phyloP scores from a whole-genome alignment of 495 filamentous ascomycete species.

The Penicillium roqueforti region DNA sequence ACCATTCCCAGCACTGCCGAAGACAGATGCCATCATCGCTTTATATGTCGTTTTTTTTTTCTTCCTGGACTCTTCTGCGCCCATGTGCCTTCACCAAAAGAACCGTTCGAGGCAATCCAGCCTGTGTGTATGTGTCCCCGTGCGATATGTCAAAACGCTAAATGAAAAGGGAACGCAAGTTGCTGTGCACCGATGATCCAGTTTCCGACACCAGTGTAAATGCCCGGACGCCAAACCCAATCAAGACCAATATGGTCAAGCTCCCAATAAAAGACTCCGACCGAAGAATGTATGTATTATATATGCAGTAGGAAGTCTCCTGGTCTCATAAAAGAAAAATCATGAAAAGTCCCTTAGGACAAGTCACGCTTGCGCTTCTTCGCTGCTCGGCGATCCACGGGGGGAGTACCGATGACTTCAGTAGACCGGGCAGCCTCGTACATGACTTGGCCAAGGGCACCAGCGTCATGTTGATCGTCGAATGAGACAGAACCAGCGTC shows the following conservation, averaged over 20 bases:
- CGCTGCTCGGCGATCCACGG: slow-evolving; percentile 45
- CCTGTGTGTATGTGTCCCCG: slow-evolving; percentile 4
- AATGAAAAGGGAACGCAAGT: slow-evolving; percentile 10
- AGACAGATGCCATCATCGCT: slow-evolving; percentile 8
- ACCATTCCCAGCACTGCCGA: neutral
- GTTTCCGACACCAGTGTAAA: slow-evolving; percentile 34
- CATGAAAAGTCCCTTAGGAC: slow-evolving; percentile 24
- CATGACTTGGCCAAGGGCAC: slow-evolving; percentile 62
- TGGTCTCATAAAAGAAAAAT: slow-evolving; percentile 41
- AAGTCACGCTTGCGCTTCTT: slow-evolving; percentile 78
- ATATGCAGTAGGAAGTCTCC: slow-evolving; percentile 39
- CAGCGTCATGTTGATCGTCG: slow-evolving; percentile 56
- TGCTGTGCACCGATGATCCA: slow-evolving; percentile 29
- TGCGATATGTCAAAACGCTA: slow-evolving; percentile 4
- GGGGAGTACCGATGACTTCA: slow-evolving; percentile 44
- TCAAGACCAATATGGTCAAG: slow-evolving; percentile 26
- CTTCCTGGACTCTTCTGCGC: slow-evolving; percentile 7
- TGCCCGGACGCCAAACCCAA: slow-evolving; percentile 42
- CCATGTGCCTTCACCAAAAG: slow-evolving; percentile 3
- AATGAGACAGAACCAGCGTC: slow-evolving; percentile 45
- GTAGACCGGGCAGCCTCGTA: slow-evolving; percentile 71
- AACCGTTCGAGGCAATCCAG: neutral
- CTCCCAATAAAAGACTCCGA: slow-evolving; percentile 17
- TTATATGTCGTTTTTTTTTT: slow-evolving; percentile 8
- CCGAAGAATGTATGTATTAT: slow-evolving; percentile 24